These are phyloP conservation scores for Osmozyma mogii DNA, from an alignment of 805 yeast species.

Conservation along the genomic window DNA sequence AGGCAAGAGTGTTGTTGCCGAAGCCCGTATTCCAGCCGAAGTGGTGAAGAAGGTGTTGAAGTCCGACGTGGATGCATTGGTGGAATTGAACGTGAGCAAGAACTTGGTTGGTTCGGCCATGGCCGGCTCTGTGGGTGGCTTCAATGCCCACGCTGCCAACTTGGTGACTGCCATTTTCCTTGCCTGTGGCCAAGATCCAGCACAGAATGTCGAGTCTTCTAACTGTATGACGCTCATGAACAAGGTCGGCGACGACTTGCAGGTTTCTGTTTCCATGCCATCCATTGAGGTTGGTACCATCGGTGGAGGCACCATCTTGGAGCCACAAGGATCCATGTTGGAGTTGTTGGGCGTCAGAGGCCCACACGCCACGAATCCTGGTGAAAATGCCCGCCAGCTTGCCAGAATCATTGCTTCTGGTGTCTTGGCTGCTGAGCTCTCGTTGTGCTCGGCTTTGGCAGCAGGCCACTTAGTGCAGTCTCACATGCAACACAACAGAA, in stretches of 20 bases:
- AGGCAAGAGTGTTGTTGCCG: constrained; percentile 97
- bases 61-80: constrained; percentile 87
- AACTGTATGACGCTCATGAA: constrained; percentile 96
- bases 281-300: constrained; percentile 98
- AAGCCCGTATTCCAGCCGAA: constrained; percentile 79
- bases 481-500: constrained; percentile 93
- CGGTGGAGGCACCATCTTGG: constrained; percentile 98
- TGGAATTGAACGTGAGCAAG: constrained; percentile 80
- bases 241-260: constrained; percentile 68
- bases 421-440: constrained; percentile 92
- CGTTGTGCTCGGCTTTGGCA: constrained; percentile 91
- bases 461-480: constrained; percentile 98
- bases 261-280: constrained; percentile 97
- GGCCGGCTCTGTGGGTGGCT: constrained; percentile 98
- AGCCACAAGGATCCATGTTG: constrained; percentile 94
- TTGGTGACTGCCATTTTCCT: constrained; percentile 87
- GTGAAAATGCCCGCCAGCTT: constrained; percentile 87
- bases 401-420: constrained; percentile 91
- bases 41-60: constrained; percentile 78
- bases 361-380: constrained; percentile 90
- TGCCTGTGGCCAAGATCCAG: constrained; percentile 99
- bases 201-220: constrained; percentile 95
- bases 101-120: constrained; percentile 94
- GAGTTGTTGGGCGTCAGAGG: constrained; percentile 93
- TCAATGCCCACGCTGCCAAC: constrained; percentile 97